phyloP scores from a whole-genome alignment of 257 asterid species.

The Plectranthus barbatus region DNA sequence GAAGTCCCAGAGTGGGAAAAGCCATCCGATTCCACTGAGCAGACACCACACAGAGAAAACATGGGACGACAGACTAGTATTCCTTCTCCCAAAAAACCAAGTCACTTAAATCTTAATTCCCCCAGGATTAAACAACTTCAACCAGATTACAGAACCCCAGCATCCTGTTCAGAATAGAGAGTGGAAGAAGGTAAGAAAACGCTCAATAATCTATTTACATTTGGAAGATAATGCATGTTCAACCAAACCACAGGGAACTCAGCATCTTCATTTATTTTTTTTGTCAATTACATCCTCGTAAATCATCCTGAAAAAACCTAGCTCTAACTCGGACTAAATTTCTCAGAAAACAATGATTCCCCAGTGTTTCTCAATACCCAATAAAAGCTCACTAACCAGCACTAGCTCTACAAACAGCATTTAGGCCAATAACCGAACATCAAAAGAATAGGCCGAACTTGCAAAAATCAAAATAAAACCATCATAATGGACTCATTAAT shows the following conservation, averaged over 20 bases:
- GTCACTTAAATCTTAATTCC: constrained; percentile 8
- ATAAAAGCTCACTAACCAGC: neutral
- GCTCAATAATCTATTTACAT: neutral
- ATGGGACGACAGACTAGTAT: constrained; percentile 29
- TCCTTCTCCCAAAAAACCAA: neutral
- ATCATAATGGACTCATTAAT: neutral
- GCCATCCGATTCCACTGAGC: constrained; percentile 47
- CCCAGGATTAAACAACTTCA: constrained; percentile 15
- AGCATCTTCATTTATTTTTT: neutral
- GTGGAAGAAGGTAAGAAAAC: constrained; percentile 7
- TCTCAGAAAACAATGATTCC: neutral
- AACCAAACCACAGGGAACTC: neutral
- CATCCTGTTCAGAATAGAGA: constrained; percentile 18
- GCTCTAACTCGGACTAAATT: neutral
- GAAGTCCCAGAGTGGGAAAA: constrained; percentile 50
- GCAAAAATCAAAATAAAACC: neutral
- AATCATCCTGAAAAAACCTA: neutral
- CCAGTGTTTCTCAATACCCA: neutral
- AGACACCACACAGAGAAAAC: constrained; percentile 29
- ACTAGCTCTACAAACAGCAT: constrained; percentile 8
- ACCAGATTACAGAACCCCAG: constrained; percentile 13
- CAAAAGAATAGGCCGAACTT: neutral
- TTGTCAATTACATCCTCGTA: neutral
- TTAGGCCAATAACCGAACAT: neutral
- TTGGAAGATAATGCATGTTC: neutral